phyloP scores from a whole-genome alignment of 1,284 basidiomycete species.

The Amylostereum areolatum region DNA sequence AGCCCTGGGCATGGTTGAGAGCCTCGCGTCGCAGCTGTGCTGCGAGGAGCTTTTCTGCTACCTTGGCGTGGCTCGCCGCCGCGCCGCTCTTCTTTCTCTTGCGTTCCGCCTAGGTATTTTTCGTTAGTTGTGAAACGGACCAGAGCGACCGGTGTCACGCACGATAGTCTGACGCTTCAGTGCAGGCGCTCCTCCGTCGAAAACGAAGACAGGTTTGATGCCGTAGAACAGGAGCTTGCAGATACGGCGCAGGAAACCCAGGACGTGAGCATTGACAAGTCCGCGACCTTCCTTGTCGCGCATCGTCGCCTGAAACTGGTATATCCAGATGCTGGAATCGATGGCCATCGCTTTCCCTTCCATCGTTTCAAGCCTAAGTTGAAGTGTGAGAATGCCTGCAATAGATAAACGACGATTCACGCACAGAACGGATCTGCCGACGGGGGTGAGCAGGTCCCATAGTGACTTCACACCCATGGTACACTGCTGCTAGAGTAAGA shows the following conservation, averaged over 20 bases:
- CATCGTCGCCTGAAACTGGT: conserved; percentile 99
- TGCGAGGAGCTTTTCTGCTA: conserved; percentile 89
- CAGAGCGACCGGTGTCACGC: conserved; percentile 22
- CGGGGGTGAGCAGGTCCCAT: conserved; percentile 88
- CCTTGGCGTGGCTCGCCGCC: conserved; percentile 73
- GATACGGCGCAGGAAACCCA: conserved; percentile 91
- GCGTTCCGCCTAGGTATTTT: conserved; percentile 59
- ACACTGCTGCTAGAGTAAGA: not conserved
- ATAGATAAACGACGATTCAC: conserved; percentile 18
- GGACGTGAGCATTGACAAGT: conserved; percentile 89
- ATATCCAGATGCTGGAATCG: conserved; percentile 99
- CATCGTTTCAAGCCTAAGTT: conserved; percentile 76
- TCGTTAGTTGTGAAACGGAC: not conserved
- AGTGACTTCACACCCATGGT: conserved; percentile 92
- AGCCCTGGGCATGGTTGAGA: conserved; percentile 60
- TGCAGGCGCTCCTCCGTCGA: conserved; percentile 89
- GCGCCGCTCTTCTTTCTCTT: conserved; percentile 87
- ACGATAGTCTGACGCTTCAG: conserved; percentile 88
- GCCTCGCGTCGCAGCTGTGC: conserved; percentile 93
- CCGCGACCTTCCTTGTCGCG: conserved; percentile 92
- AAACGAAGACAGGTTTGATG: conserved; percentile 96
- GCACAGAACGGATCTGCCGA: conserved; percentile 84
- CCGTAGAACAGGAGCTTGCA: conserved; percentile 95
- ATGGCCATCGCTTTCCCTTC: conserved; percentile 92
- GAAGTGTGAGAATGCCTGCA: conserved; percentile 9